Conservation (phyloP, 345 rosid species). For the Rhodamnia argentea region DNA sequence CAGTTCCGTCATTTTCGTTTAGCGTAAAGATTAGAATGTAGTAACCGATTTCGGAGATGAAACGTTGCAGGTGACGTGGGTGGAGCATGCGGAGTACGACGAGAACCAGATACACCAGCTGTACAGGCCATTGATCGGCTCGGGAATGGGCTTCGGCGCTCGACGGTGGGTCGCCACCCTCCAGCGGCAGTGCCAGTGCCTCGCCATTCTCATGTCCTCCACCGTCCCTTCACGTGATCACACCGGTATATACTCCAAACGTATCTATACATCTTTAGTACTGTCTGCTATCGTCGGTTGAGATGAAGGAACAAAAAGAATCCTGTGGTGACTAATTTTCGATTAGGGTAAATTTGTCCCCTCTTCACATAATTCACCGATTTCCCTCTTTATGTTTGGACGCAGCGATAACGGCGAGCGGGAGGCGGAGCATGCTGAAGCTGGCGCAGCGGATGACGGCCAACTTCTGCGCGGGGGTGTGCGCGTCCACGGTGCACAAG, state of each 20-base stretch:
- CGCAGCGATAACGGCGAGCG: slow-evolving; percentile 47
- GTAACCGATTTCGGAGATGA: neutral
- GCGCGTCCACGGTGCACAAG: slow-evolving; percentile 74
- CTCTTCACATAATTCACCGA: neutral
- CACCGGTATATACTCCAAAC: slow-evolving; percentile 19
- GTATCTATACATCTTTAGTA: neutral
- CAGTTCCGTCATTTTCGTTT: neutral
- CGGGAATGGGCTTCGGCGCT: slow-evolving; percentile 87
- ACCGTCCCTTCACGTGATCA: slow-evolving; percentile 38
- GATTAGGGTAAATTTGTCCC: too few relatives aligned
- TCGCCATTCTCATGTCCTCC: slow-evolving; percentile 88
- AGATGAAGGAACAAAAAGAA: too few relatives aligned
- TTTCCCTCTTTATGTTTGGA: neutral
- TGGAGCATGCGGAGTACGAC: slow-evolving; percentile 90
- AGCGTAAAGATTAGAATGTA: neutral
- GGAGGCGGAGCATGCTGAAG: slow-evolving; percentile 88
- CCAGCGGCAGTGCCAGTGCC: slow-evolving; percentile 89
- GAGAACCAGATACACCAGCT: slow-evolving; percentile 64
- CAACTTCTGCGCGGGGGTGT: slow-evolving; percentile 91
- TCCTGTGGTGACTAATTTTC: too few relatives aligned
- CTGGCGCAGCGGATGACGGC: slow-evolving; percentile 91
- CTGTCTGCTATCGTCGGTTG: too few relatives aligned
- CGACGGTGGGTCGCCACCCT: slow-evolving; percentile 91
- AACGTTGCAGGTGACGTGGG: slow-evolving; percentile 79
- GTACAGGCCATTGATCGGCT: slow-evolving; percentile 48